phyloP scores from a whole-genome alignment of 202 grass and related monocot genomes.

The Elaeis oleifera region DNA sequence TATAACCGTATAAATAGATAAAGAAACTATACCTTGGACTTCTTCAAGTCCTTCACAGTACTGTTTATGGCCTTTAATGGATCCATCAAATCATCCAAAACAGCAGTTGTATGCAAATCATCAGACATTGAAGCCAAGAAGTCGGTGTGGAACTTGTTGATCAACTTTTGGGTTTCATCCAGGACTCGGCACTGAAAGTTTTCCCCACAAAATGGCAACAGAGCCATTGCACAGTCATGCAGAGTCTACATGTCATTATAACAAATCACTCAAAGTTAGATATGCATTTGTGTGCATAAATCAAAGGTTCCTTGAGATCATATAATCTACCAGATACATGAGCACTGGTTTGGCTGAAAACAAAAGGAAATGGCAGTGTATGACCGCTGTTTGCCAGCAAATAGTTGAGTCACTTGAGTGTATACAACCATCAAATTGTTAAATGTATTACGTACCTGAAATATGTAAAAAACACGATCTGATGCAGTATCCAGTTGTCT shows the following conservation, averaged over 20 bases:
- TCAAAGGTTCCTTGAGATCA: too few relatives aligned
- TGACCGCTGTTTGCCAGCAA: neutral
- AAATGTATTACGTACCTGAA: constrained; percentile 45
- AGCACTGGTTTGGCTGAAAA: too few relatives aligned
- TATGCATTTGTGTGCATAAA: too few relatives aligned
- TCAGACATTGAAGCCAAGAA: constrained; percentile 72
- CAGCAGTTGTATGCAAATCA: constrained; percentile 73
- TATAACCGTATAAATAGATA: neutral
- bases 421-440: neutral
- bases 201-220: constrained; percentile 41
- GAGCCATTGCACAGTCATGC: constrained; percentile 51
- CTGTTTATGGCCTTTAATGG: constrained; percentile 81
- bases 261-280: neutral
- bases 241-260: constrained; percentile 46
- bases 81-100: constrained; percentile 77
- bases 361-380: too few relatives aligned
- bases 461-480: constrained; percentile 82
- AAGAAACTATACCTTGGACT: constrained; percentile 52
- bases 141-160: constrained; percentile 36
- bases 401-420: too few relatives aligned
- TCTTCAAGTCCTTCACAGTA: constrained; percentile 39
- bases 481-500: constrained; percentile 59
- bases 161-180: constrained; percentile 42
- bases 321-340: too few relatives aligned
- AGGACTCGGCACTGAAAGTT: constrained; percentile 36